Percentiles rank a stretch among this genome's conserved stretches.
phyloP scores from a whole-genome alignment of 768 basidiomycete species.

The Amyloporia xantha region DNA sequence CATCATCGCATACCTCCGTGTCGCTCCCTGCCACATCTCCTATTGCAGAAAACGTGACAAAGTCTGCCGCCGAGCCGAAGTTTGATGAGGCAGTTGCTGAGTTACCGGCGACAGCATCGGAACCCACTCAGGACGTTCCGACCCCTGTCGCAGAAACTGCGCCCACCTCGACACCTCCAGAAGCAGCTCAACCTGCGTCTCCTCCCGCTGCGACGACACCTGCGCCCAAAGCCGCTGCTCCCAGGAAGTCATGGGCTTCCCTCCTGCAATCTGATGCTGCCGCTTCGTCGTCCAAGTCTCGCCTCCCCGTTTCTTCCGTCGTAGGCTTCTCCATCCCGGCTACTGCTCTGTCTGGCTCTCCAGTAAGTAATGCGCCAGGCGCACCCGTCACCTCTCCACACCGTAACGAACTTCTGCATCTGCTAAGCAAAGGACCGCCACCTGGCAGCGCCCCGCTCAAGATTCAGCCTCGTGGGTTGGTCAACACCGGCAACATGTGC shows the following conservation, averaged over 20 bases:
- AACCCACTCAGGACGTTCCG: background rate
- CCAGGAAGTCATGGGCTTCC: constrained; percentile 72
- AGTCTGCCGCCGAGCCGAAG: constrained; percentile 3
- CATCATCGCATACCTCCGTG: constrained; percentile 54
- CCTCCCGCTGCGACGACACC: constrained; percentile 9
- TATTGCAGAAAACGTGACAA: constrained; percentile 1
- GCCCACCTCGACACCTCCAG: no score
- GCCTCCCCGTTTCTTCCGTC: constrained; percentile 64
- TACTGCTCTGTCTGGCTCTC: constrained; percentile 19
- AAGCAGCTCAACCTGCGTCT: constrained; percentile 8
- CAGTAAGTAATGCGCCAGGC: constrained; percentile 17
- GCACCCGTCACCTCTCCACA: constrained; percentile 22
- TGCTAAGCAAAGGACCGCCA: constrained; percentile 41
- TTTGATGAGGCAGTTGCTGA: background rate
- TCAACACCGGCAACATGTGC: constrained; percentile 97
- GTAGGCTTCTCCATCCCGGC: constrained; percentile 72
- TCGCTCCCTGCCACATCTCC: constrained; percentile 27
- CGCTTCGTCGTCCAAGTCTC: constrained; percentile 31
- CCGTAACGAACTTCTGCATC: constrained; percentile 44
- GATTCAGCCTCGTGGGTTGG: constrained; percentile 70
- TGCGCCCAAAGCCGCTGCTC: constrained; percentile 20
- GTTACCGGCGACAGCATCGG: background rate
- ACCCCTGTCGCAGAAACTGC: background rate
- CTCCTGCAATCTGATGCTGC: constrained; percentile 47
- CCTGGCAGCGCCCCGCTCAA: constrained; percentile 12